A percentile compares a stretch with the other conserved stretches of the same genome.
phyloP scores from a whole-genome alignment of 1,139 yeast genomes.

The Scheffersomyces lignicola region DNA sequence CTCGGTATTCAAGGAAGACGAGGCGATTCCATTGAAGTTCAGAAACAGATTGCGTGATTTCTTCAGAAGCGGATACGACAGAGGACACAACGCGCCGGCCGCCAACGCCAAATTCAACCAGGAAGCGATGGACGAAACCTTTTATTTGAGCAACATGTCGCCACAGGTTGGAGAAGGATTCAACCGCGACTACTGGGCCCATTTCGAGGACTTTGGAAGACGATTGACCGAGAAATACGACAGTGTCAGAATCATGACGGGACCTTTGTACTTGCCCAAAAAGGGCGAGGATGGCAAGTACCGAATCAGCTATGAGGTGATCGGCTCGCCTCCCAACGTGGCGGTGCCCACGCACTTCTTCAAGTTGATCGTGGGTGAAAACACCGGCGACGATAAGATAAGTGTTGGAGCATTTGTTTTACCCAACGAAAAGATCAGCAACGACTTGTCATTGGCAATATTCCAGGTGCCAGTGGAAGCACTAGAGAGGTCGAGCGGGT shows the following conservation, averaged over 20 bases:
- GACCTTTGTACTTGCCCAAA: slow-evolving; percentile 89
- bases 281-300: slow-evolving; percentile 63
- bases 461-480: slow-evolving; percentile 92
- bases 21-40: slow-evolving; percentile 72
- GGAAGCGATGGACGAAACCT: slow-evolving; percentile 92
- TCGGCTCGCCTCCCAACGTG: slow-evolving; percentile 94
- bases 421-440: slow-evolving; percentile 78
- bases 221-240: slow-evolving; percentile 67
- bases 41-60: slow-evolving; percentile 79
- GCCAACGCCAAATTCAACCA: slow-evolving; percentile 94
- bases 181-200: slow-evolving; percentile 97
- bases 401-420: slow-evolving; percentile 91
- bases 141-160: slow-evolving; percentile 82
- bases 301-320: slow-evolving; percentile 84
- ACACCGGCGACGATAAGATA: slow-evolving; percentile 46
- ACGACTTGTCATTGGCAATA: slow-evolving; percentile 63
- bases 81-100: slow-evolving; percentile 98
- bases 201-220: slow-evolving; percentile 86
- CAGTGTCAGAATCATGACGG: slow-evolving; percentile 84
- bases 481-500: slow-evolving; percentile 81
- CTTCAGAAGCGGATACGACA: slow-evolving; percentile 92
- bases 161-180: slow-evolving; percentile 99
- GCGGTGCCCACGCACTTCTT: slow-evolving; percentile 98
- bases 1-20: slow-evolving; percentile 86
- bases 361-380: slow-evolving; percentile 85